Conservation (phyloP, 768 basidiomycete species). For the Auricularia heimuer region DNA sequence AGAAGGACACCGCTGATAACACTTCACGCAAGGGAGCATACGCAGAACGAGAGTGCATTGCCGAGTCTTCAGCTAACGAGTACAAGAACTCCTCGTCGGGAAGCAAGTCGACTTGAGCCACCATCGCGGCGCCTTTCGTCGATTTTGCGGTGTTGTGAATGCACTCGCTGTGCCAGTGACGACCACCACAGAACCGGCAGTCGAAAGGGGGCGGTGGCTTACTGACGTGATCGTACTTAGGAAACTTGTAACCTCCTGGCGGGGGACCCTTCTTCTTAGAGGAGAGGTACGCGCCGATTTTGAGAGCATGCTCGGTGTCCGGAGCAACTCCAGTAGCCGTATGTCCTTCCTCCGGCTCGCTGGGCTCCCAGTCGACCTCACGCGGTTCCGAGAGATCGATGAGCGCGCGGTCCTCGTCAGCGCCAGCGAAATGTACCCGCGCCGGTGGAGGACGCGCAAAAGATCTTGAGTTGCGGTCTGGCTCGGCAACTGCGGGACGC, state of each 20-base stretch:
- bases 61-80: not conserved
- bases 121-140: not conserved
- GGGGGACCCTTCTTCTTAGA: not conserved
- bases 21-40: not conserved
- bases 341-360: no score
- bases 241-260: not conserved
- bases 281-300: not conserved
- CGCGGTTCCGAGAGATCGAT: no score
- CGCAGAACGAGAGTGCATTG: not conserved
- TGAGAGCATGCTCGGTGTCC: not conserved
- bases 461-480: no score
- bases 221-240: not conserved
- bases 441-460: no score
- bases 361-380: no score
- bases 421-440: no score
- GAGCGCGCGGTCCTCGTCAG: no score
- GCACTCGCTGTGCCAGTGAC: not conserved
- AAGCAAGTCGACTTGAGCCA: not conserved
- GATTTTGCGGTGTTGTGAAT: not conserved
- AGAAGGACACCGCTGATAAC: no score
- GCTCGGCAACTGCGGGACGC: no score
- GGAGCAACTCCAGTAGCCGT: no score
- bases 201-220: not conserved
- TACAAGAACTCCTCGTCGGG: not conserved
- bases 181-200: not conserved